Conservation (phyloP, 2,329 filamentous ascomycete species). For the Fusarium decemcellulare region DNA sequence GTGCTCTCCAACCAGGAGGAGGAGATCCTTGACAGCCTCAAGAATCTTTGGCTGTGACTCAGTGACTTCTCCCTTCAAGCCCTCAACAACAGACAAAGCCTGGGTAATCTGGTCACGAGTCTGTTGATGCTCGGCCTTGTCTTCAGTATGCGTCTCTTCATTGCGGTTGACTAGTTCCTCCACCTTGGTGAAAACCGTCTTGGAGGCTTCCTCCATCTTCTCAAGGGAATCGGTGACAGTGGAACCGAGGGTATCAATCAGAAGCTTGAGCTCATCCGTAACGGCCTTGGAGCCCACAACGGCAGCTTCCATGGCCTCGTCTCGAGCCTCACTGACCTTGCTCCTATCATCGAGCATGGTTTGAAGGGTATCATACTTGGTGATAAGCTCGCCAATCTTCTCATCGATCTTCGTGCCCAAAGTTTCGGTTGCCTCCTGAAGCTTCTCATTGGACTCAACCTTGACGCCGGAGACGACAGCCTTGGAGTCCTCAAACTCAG, state of each 20-base stretch:
- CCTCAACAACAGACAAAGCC: conserved; percentile 79
- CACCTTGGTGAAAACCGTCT: conserved; percentile 86
- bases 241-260: conserved; percentile 87
- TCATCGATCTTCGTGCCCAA: conserved; percentile 72
- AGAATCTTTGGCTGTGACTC: conserved; percentile 93
- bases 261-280: conserved; percentile 87
- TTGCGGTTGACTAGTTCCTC: conserved; percentile 83
- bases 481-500: conserved; percentile 90
- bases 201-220: conserved; percentile 89
- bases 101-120: conserved; percentile 87
- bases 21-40: conserved; percentile 87
- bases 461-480: conserved; percentile 84
- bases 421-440: conserved; percentile 69
- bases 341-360: conserved; percentile 80
- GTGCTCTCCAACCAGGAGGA: conserved; percentile 85
- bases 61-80: conserved; percentile 81
- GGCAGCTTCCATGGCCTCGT: conserved; percentile 80
- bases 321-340: conserved; percentile 80
- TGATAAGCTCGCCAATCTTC: conserved; percentile 81
- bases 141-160: conserved; percentile 81
- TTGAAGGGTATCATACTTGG: conserved; percentile 91
- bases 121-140: conserved; percentile 84
- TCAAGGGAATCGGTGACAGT: conserved; percentile 87
- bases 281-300: conserved; percentile 82
- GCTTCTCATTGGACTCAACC: conserved; percentile 86